Percentiles rank a stretch among this genome's conserved stretches.
Evolutionary conservation across 768 basidiomycete genomes (phyloP).

Genomic region (Hydnum rufescens): DNA sequence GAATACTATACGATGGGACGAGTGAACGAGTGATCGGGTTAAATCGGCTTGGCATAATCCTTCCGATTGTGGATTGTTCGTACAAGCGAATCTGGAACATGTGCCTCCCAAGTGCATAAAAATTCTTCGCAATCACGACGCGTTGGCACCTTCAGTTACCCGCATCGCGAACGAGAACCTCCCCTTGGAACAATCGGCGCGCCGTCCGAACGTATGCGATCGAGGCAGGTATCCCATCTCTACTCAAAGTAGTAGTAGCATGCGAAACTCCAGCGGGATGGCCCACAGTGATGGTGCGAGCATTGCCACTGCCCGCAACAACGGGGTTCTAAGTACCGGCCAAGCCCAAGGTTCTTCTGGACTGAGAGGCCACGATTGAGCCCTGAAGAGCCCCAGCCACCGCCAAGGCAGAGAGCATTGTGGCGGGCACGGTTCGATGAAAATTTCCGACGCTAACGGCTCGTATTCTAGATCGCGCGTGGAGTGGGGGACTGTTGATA

Average conservation of each 20-base stretch:
- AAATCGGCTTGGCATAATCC: too few species aligned
- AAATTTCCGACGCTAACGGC: conserved; percentile 36
- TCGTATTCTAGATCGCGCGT: conserved; percentile 23
- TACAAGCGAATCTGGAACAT: too few species aligned
- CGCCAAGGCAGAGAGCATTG: conserved; percentile 12
- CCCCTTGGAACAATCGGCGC: not conserved
- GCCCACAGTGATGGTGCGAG: not conserved
- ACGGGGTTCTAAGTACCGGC: not conserved
- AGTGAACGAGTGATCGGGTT: too few species aligned
- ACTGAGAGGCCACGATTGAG: not conserved
- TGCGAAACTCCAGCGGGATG: not conserved
- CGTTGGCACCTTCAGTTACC: not conserved
- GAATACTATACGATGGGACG: too few species aligned
- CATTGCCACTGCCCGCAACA: too few species aligned
- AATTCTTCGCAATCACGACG: too few species aligned
- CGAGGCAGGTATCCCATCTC: not conserved
- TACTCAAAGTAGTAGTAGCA: not conserved
- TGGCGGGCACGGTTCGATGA: conserved; percentile 14
- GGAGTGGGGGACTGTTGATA: too few species aligned
- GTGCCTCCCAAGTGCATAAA: too few species aligned
- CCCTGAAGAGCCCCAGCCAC: conserved; percentile 9
- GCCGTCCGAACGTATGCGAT: not conserved
- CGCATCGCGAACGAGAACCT: not conserved
- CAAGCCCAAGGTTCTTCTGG: not conserved
- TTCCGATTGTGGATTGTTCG: too few species aligned